Evolutionary conservation across 225 moss, liverwort and hornwort genomes (phyloP).

Genomic region (Polytrichum formosum): DNA sequence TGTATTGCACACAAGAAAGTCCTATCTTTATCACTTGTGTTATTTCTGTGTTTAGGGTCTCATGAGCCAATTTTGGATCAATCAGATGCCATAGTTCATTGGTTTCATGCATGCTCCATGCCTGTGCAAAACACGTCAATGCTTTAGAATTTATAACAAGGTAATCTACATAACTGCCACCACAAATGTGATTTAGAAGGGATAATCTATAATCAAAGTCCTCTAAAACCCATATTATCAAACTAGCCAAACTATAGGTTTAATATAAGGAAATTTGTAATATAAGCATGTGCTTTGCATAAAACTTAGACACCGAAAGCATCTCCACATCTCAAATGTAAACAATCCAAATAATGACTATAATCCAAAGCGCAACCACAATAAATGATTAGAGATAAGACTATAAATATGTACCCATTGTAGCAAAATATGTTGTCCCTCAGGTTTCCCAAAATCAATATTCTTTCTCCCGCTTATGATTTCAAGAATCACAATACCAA

Average conservation of each 20-base stretch:
- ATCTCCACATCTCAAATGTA: not conserved
- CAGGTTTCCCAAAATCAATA: constrained; percentile 28
- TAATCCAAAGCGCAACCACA: not conserved
- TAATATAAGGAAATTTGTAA: not conserved
- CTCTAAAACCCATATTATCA: not conserved
- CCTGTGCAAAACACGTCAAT: constrained; percentile 12
- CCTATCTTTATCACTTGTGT: constrained; percentile 32
- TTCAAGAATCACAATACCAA: constrained; percentile 49
- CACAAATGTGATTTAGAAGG: not conserved
- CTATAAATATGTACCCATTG: constrained; percentile 34
- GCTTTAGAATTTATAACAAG: not conserved
- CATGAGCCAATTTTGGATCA: constrained; percentile 32
- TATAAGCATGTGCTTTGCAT: no score
- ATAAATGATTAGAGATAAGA: not conserved
- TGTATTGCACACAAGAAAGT: constrained; percentile 42
- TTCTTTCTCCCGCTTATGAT: constrained; percentile 47
- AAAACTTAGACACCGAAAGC: not conserved
- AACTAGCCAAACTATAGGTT: not conserved
- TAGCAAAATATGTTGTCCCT: constrained; percentile 36
- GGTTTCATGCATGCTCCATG: constrained; percentile 46
- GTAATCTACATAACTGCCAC: not conserved
- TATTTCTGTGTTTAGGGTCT: constrained; percentile 30
- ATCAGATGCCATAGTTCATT: constrained; percentile 25
- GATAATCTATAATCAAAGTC: not conserved
- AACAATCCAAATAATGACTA: not conserved